Evolutionary conservation across 2,329 filamentous ascomycete genomes (phyloP).

Genomic region (Bimuria novae-zelandiae): DNA sequence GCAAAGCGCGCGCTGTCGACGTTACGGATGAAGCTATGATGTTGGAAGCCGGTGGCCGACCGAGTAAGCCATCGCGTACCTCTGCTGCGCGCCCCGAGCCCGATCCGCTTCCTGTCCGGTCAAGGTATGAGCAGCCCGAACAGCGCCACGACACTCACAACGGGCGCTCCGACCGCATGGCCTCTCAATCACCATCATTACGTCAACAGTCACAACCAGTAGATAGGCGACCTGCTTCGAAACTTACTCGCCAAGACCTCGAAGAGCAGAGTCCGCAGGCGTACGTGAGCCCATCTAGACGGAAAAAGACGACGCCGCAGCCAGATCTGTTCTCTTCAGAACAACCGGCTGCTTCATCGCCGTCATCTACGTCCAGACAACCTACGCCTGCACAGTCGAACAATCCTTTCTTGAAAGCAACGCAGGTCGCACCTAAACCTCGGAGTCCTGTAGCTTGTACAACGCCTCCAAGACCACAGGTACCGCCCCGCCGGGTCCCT

Average conservation of each 20-base stretch:
- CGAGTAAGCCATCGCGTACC: constrained; percentile 46
- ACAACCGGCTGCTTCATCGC: constrained; percentile 27
- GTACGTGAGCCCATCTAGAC: constrained; percentile 84
- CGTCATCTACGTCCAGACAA: constrained; percentile 25
- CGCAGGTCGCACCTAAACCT: constrained; percentile 27
- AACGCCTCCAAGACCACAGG: constrained; percentile 52
- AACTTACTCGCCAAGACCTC: constrained; percentile 71
- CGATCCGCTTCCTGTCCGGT: constrained; percentile 28
- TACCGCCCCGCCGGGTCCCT: constrained; percentile 65
- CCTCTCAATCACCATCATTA: constrained; percentile 47
- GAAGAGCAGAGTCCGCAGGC: constrained; percentile 82
- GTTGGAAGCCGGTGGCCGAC: constrained; percentile 72
- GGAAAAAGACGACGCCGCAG: constrained; percentile 67
- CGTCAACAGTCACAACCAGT: constrained; percentile 38
- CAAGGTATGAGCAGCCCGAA: constrained; percentile 29
- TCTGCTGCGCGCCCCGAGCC: constrained; percentile 28
- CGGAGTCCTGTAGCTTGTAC: constrained; percentile 47
- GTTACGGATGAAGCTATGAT: constrained; percentile 69
- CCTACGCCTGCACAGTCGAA: constrained; percentile 44
- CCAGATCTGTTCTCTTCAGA: constrained; percentile 63
- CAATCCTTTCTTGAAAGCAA: constrained; percentile 45
- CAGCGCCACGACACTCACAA: constrained; percentile 20
- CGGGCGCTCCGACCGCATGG: constrained; percentile 41
- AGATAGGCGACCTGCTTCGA: constrained; percentile 55
- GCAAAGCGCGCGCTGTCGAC: constrained; percentile 25